Evolutionary conservation across 2,329 filamentous ascomycete species (phyloP).

Genomic region (Rhinocladiella mackenziei): DNA sequence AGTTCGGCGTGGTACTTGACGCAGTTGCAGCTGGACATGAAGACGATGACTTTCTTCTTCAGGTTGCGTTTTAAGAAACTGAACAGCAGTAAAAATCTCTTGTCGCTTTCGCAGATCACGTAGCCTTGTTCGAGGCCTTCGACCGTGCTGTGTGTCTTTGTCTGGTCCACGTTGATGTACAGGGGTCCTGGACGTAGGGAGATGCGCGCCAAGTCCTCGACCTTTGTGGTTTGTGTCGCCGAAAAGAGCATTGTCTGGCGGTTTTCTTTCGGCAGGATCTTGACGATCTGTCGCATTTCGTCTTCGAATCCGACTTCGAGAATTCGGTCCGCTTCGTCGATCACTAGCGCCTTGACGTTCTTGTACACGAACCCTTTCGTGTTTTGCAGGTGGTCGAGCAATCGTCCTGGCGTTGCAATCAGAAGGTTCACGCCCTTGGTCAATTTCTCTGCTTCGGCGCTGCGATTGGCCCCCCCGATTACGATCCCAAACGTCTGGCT

Average conservation of each 20-base stretch:
- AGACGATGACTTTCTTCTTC: conserved; percentile 97
- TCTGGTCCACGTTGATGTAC: conserved; percentile 94
- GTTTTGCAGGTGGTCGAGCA: conserved; percentile 91
- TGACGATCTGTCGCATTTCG: conserved; percentile 94
- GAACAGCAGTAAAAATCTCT: conserved; percentile 89
- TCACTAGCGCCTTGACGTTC: conserved; percentile 86
- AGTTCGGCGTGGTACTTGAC: conserved; percentile 96
- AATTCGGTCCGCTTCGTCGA: conserved; percentile 95
- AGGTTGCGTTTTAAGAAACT: conserved; percentile 88
- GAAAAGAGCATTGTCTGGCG: conserved; percentile 98
- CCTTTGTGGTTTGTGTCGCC: conserved; percentile 96
- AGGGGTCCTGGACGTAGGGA: conserved; percentile 85
- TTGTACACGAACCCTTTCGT: conserved; percentile 87
- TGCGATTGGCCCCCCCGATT: conserved; percentile 87
- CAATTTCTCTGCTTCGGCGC: conserved; percentile 91
- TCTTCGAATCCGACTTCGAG: conserved; percentile 95
- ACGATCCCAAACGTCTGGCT: conserved; percentile 95
- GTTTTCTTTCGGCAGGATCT: conserved; percentile 81
- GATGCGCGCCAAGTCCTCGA: conserved; percentile 92
- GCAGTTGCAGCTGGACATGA: conserved; percentile 86
- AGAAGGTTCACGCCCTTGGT: conserved; percentile 90
- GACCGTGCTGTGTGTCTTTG: conserved; percentile 85
- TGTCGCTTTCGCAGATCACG: conserved; percentile 86
- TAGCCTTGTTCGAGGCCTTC: conserved; percentile 95
- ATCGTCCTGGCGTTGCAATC: conserved; percentile 85